Base-by-base conservation (phyloP, 192 early-diverging fungal genomes). In the Nowakowskiella sp. region DNA sequence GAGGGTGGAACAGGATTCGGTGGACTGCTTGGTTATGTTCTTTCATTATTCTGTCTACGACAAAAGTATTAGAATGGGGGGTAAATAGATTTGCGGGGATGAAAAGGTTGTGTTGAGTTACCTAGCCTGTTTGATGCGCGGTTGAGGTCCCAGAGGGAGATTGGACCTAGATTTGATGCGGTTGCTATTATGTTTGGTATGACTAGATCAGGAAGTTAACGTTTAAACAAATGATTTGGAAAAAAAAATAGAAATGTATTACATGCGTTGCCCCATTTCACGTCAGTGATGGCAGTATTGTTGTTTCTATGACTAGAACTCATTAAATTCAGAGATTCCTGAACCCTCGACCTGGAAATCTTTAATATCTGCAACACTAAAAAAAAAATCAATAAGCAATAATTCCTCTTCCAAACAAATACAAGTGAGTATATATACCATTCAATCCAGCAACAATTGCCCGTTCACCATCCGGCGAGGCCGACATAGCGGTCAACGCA, bases 1-100 rank as follows among this genome's bases (percentile, higher is more conserved):
- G 25, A 22, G 49, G 1, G 6, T 3, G 13, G 19, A 91, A 86
- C 19, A 72, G 82, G 39, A 91, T 76, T n/a, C 84, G 64, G 68
- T 88, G 86, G 6, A 91, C 85, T 4, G 77, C 76, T 49, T 82
- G 76, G 4, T 72, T 55, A 55, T 90, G 87, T 43, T 86, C 87
- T 13, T 64, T 78, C 42, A 91, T 75, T 1, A 76, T 65, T 22
- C 80, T 49, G 30, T 84, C 87, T 79, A 50, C 44, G 2, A 10
- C 24, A 26, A 23, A 24, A 3, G 1, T 64, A 19, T 27, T 30
- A 21, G 2, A 61, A 10, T 31, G 29, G 13, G 9, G 22, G 4
- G 57, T 31, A 10, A n/a, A 2, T 24, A 21, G 3, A 68, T n/a
- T 25, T n/a, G n/a, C 47, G 30, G 19, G 7, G 0, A 42, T 25